Percentiles rank a stretch among this genome's conserved stretches.
These are phyloP conservation scores for Yamagishiella unicocca DNA, from an alignment of 139 green algal genomes.

Conservation along the genomic window DNA sequence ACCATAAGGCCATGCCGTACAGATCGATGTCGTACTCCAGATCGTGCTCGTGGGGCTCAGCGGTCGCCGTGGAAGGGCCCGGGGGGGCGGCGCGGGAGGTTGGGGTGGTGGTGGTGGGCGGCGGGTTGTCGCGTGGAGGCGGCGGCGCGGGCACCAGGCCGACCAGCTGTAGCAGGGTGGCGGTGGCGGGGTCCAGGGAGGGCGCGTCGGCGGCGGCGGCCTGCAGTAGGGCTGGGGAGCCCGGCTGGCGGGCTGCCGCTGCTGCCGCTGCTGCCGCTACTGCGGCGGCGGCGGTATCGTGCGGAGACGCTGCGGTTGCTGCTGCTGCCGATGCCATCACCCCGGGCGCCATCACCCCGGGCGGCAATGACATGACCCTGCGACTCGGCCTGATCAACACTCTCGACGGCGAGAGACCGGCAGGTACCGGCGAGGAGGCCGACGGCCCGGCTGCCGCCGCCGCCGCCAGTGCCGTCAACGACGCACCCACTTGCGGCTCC, in stretches of 20 bases:
- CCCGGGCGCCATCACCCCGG: neutral
- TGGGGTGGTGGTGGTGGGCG: neutral
- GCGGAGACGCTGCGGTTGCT: neutral
- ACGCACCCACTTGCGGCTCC: too few relatives aligned
- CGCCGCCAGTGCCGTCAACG: too few relatives aligned
- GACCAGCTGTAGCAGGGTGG: neutral
- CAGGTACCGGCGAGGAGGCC: too few relatives aligned
- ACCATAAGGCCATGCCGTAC: neutral
- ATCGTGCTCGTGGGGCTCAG: neutral
- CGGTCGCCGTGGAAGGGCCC: neutral
- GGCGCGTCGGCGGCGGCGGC: too few relatives aligned
- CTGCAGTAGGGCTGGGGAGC: neutral
- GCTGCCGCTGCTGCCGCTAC: neutral
- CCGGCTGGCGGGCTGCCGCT: neutral
- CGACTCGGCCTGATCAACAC: too few relatives aligned
- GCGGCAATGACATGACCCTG: too few relatives aligned
- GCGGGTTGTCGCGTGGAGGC: neutral
- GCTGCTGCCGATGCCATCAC: neutral
- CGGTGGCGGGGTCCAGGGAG: neutral
- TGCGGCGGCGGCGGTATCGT: neutral
- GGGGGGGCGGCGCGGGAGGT: neutral
- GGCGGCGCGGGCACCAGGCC: constrained; percentile 1
- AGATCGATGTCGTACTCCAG: neutral
- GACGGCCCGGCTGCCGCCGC: too few relatives aligned
- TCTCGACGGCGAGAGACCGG: too few relatives aligned